Conservation (phyloP, 2,329 filamentous ascomycete species). For the Cryphonectria nitschkei region DNA sequence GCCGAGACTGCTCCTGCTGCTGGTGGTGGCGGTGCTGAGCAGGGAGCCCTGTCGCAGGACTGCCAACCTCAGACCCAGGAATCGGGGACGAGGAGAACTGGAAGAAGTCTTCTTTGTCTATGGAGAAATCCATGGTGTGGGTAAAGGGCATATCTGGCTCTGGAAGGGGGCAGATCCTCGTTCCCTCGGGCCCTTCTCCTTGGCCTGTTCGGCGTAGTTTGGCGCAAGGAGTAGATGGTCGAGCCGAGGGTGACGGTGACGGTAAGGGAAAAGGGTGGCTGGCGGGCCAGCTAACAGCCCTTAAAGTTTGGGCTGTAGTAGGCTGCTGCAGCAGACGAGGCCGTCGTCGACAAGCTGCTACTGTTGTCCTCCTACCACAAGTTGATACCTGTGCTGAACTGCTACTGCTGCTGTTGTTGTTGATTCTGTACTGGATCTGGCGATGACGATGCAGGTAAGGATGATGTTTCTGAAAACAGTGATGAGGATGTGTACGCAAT, state of each 20-base stretch:
- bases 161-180: constrained; percentile 16
- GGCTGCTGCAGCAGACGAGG: background rate
- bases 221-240: background rate
- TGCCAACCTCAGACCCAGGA: background rate
- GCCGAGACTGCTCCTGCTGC: background rate
- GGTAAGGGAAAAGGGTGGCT: background rate
- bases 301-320: constrained; percentile 12
- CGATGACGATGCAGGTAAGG: background rate
- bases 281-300: background rate
- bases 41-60: constrained; percentile 9
- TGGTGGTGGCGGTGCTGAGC: background rate
- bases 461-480: constrained; percentile 5
- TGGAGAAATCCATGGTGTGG: constrained; percentile 24
- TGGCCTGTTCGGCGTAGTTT: background rate
- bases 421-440: background rate
- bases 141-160: constrained; percentile 20
- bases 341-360: background rate
- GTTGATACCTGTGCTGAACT: background rate
- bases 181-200: background rate
- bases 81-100: constrained; percentile 21
- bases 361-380: background rate
- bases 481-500: background rate
- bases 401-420: background rate
- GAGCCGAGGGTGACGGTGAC: background rate
- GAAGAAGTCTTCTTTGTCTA: constrained; percentile 30